Conservation (phyloP, 257 asterid species). For the Euphrasia confusa region DNA sequence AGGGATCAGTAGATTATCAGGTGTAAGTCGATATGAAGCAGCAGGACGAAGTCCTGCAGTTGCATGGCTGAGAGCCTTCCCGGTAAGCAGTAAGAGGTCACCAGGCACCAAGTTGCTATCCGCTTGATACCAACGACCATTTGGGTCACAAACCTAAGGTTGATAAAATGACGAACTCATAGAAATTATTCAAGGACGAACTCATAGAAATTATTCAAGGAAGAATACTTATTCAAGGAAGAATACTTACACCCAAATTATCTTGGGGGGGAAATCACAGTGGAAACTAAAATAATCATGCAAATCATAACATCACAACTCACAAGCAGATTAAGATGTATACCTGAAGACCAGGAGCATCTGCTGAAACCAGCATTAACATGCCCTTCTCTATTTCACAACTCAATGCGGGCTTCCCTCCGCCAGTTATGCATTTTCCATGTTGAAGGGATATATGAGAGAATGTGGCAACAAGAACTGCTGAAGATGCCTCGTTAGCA, state of each 20-base stretch:
- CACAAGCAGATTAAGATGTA: constrained; percentile 20
- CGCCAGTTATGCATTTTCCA: constrained; percentile 51
- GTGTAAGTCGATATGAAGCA: constrained; percentile 50
- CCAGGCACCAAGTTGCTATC: constrained; percentile 73
- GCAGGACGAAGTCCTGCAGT: constrained; percentile 95
- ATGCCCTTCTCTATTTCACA: constrained; percentile 83
- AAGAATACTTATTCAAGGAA: background rate
- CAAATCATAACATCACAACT: constrained; percentile 14
- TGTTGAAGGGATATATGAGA: constrained; percentile 47
- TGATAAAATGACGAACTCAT: constrained; percentile 27
- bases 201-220: constrained; percentile 23
- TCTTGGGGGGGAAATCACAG: background rate
- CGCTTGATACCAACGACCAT: constrained; percentile 96
- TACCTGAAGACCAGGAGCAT: constrained; percentile 89
- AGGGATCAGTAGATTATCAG: constrained; percentile 44
- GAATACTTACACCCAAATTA: too few species aligned
- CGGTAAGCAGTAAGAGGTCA: constrained; percentile 82
- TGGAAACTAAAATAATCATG: constrained; percentile 11
- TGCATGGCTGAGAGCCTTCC: constrained; percentile 88
- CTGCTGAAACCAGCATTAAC: constrained; percentile 74
- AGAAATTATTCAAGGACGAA: constrained; percentile 18
- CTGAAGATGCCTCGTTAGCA: constrained; percentile 74
- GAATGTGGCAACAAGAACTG: constrained; percentile 69
- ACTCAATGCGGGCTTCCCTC: constrained; percentile 51
- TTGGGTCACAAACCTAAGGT: constrained; percentile 81